Percentiles rank a stretch among this genome's conserved stretches.
phyloP scores from a whole-genome alignment of 345 rosid genomes.

The Eucalyptus erythrocorys region DNA sequence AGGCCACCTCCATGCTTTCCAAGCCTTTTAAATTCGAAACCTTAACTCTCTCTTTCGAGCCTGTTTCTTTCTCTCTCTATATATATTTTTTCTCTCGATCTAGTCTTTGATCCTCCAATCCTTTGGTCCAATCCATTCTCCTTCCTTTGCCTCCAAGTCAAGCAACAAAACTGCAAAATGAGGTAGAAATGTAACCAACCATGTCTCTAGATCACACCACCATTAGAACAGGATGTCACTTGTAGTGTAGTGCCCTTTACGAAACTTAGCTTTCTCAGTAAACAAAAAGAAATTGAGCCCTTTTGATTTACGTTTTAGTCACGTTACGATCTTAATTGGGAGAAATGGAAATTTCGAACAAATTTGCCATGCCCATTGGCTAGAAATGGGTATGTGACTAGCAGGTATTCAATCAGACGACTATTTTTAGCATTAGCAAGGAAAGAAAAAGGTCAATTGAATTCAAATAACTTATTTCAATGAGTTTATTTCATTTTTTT shows the following conservation, averaged over 20 bases:
- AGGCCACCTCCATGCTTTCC: neutral
- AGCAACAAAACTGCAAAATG: neutral
- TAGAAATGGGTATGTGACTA: neutral
- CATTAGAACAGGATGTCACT: neutral
- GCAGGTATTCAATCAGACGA: neutral
- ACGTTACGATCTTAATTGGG: rapidly evolving
- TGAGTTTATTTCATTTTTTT: too few relatives aligned
- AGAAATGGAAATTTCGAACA: neutral
- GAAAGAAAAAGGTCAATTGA: neutral
- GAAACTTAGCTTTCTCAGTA: too few relatives aligned
- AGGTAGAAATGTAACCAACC: neutral
- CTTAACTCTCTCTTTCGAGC: neutral
- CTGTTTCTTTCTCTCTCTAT: neutral
- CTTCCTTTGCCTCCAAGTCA: neutral
- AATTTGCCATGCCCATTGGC: neutral
- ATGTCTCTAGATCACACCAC: neutral
- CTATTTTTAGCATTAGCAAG: neutral
- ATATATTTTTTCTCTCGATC: neutral
- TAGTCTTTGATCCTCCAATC: neutral
- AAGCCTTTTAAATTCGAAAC: neutral
- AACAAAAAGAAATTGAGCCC: neutral
- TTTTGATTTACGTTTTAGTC: neutral
- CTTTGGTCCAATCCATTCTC: neutral
- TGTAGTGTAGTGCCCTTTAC: neutral
- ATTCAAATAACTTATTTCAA: too few relatives aligned